Base-by-base conservation (phyloP, 2,329 filamentous ascomycete species). In the Penicillium sp. region DNA sequence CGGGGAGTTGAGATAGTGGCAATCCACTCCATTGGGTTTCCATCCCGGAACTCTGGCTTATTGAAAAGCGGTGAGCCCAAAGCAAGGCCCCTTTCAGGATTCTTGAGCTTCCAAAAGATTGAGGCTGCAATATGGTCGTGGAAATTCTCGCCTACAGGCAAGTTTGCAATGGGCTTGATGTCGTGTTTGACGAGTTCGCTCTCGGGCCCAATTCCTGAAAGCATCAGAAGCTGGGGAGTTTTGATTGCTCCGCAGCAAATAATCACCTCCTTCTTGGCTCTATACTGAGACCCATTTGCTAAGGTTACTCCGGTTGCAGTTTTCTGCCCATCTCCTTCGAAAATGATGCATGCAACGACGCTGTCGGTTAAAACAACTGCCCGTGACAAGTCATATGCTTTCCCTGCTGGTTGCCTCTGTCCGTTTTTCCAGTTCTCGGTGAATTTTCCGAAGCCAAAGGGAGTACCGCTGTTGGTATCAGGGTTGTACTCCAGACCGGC, bases 211-310 rank as follows among this genome's bases (percentile, higher is more conserved):
- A 88, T 78, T n/a, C 86, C 86, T 52, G 77, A 82, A 1, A 87
- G 78, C 71, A 85, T 83, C 12, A 89, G 80, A 2, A 89, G 70
- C 67, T 88, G 85, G 6, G 84, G 84, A 1, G 81, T 54, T 18
- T 45, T 46, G 24, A 58, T 21, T 5, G 56, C 46, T 14, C 56
- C 56, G 6, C 42, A 30, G 9, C 43, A 43, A 43, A 58, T 16
- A 21, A 58, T 54, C n/a, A 58, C 46, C 35, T 58, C 56, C 7
- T 40, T 40, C 40, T 45, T 24, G 6, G 28, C 35, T 3, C 33
- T 18, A 26, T 45, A 21, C 14, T 24, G 28, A 23, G 40, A 52
- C 16, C 28, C 43, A 11, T 49, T 33, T 12, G 26, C n/a, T 14
- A 56, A 45, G 28, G 20, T 45, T 12, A 55, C 56, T 8, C 33